Evolutionary conservation across 768 basidiomycete species (phyloP).

Genomic region (Suillus subalutaceus): DNA sequence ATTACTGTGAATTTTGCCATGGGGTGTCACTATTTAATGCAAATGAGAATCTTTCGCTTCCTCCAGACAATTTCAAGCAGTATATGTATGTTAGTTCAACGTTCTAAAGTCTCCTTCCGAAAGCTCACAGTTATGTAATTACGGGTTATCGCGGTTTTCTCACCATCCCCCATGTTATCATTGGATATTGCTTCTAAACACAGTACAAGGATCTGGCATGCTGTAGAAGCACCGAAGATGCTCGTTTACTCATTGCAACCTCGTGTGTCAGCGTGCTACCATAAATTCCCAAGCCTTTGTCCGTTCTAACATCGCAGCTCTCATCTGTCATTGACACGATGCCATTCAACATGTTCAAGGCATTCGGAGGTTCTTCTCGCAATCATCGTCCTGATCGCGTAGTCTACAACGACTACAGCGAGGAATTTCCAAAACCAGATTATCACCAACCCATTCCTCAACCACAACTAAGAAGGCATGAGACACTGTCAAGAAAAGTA

Average conservation of each 20-base stretch:
- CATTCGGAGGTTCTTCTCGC: slow-evolving; percentile 33
- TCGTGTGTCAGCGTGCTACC: slow-evolving; percentile 26
- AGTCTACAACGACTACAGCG: slow-evolving; percentile 29
- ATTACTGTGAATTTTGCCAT: background rate
- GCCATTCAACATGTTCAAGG: slow-evolving; percentile 42
- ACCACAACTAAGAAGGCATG: slow-evolving; percentile 17
- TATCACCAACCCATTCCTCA: slow-evolving; percentile 21
- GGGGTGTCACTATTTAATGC: background rate
- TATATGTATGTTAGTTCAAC: background rate
- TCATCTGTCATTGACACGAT: slow-evolving; percentile 27
- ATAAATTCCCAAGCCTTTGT: slow-evolving; percentile 28
- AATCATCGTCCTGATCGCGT: slow-evolving; percentile 28
- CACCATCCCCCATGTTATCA: background rate
- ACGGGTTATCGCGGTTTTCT: background rate
- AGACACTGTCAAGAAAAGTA: slow-evolving; percentile 17
- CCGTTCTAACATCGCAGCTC: slow-evolving; percentile 19
- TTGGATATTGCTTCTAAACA: slow-evolving; percentile 1
- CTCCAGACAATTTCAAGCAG: too few species aligned
- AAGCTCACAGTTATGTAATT: background rate
- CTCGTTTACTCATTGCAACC: slow-evolving; percentile 23
- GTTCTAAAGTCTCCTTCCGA: background rate
- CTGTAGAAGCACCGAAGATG: slow-evolving; percentile 11
- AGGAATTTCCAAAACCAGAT: slow-evolving; percentile 31
- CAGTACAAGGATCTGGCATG: background rate
- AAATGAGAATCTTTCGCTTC: background rate